Conservation (phyloP, 225 moss, liverwort and hornwort species). For the Marchantia polymorpha region DNA sequence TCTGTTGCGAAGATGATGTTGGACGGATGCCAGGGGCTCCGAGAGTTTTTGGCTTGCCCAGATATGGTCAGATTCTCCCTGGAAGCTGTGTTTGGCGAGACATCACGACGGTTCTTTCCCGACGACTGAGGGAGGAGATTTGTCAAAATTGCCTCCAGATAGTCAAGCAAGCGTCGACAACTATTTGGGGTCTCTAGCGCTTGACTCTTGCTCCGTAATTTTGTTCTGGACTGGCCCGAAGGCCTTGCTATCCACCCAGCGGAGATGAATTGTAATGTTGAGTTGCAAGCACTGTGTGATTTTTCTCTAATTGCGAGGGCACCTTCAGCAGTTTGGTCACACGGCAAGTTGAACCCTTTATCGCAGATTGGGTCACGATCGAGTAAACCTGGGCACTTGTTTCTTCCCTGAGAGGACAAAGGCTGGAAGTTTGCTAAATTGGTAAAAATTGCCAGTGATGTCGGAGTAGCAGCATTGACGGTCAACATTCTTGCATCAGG, state of each 20-base stretch:
- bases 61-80: too few relatives aligned
- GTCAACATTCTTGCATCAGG: neutral
- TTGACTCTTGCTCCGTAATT: neutral
- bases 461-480: neutral
- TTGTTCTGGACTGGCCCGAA: neutral
- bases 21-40: slow-evolving; percentile 46
- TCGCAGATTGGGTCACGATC: neutral
- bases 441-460: neutral
- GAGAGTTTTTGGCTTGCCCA: neutral
- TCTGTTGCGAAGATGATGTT: slow-evolving; percentile 53
- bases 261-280: neutral
- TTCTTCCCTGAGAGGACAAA: neutral
- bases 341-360: neutral
- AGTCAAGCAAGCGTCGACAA: slow-evolving; percentile 33
- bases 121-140: slow-evolving; percentile 12
- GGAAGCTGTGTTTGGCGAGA: neutral
- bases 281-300: neutral
- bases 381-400: neutral
- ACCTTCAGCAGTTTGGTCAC: neutral
- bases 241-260: neutral
- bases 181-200: slow-evolving; percentile 17
- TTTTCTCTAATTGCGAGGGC: neutral
- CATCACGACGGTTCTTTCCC: neutral
- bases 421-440: neutral
- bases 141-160: slow-evolving; percentile 19